A percentile compares a stretch with the other conserved stretches of the same genome.
Evolutionary conservation across 1,284 basidiomycete species (phyloP).

Genomic region (Ustilago nuda): DNA sequence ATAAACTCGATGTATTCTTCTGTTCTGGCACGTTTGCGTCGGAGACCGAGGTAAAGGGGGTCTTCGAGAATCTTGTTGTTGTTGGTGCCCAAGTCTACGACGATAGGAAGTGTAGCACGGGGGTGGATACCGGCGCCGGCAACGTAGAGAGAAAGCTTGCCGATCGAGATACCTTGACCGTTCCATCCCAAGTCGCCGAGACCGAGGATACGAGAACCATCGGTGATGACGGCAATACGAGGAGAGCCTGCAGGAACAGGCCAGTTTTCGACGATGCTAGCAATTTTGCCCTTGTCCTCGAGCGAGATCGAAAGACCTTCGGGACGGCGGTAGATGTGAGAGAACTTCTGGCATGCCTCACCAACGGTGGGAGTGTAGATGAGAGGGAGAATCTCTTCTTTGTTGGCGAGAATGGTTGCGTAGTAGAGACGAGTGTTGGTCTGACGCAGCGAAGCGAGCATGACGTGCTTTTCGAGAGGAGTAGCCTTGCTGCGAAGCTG

Average conservation of each 20-base stretch:
- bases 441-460: slow-evolving; percentile 79
- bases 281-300: slow-evolving; percentile 81
- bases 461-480: slow-evolving; percentile 83
- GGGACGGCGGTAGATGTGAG: slow-evolving; percentile 80
- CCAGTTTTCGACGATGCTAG: slow-evolving; percentile 80
- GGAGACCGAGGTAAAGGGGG: slow-evolving; percentile 87
- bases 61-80: slow-evolving; percentile 84
- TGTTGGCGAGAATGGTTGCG: slow-evolving; percentile 72
- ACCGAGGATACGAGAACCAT: slow-evolving; percentile 92
- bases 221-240: slow-evolving; percentile 72
- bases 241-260: slow-evolving; percentile 72
- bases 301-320: slow-evolving; percentile 72
- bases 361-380: slow-evolving; percentile 92
- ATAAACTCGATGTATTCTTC: slow-evolving; percentile 76
- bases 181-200: slow-evolving; percentile 82
- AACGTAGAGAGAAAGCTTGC: slow-evolving; percentile 90
- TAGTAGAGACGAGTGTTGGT: slow-evolving; percentile 81
- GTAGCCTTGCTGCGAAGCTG: slow-evolving; percentile 80
- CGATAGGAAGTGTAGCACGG: slow-evolving; percentile 85
- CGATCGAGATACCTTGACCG: slow-evolving; percentile 88
- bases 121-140: slow-evolving; percentile 90
- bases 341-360: slow-evolving; percentile 81
- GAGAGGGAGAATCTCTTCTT: slow-evolving; percentile 75
- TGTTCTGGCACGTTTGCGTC: slow-evolving; percentile 66
- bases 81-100: slow-evolving; percentile 80